Conservation (phyloP, 2,329 filamentous ascomycete genomes). For the Ramichloridium luteum region DNA sequence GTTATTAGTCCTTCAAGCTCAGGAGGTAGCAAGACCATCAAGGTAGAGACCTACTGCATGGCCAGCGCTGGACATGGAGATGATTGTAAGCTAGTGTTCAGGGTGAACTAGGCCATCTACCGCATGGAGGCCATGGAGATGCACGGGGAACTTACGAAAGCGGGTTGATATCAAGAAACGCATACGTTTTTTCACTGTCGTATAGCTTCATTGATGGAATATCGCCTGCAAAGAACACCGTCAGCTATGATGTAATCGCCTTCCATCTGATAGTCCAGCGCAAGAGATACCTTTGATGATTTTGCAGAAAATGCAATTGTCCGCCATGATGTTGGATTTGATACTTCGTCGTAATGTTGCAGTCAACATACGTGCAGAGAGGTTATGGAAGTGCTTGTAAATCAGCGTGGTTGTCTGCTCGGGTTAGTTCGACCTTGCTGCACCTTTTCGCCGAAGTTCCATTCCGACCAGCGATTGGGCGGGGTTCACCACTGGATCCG, state of each 20-base stretch:
- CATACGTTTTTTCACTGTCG: slow-evolving; percentile 84
- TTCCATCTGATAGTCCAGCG: not conserved
- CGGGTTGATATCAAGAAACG: slow-evolving; percentile 93
- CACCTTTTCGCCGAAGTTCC: no score
- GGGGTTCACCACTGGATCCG: no score
- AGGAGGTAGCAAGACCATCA: slow-evolving; percentile 9
- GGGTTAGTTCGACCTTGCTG: no score
- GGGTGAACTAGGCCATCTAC: no score
- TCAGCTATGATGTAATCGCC: not conserved
- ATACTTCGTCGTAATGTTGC: not conserved
- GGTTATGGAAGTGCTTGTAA: no score
- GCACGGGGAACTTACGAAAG: slow-evolving; percentile 30
- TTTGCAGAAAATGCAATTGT: slow-evolving; percentile 90
- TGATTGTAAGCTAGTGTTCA: no score
- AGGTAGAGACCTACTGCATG: slow-evolving; percentile 57
- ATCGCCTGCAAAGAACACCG: slow-evolving; percentile 49
- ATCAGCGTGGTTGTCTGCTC: no score
- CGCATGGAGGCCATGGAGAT: no score
- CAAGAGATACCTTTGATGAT: slow-evolving; percentile 70
- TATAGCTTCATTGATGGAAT: slow-evolving; percentile 95
- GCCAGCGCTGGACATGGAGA: slow-evolving; percentile 49
- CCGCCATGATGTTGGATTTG: slow-evolving; percentile 22
- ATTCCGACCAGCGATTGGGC: no score
- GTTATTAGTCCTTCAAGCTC: no score
- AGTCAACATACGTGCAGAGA: not conserved